These are phyloP conservation scores for Rhodotorula sp. DNA, from an alignment of 1,284 basidiomycete species.

Conservation along the genomic window DNA sequence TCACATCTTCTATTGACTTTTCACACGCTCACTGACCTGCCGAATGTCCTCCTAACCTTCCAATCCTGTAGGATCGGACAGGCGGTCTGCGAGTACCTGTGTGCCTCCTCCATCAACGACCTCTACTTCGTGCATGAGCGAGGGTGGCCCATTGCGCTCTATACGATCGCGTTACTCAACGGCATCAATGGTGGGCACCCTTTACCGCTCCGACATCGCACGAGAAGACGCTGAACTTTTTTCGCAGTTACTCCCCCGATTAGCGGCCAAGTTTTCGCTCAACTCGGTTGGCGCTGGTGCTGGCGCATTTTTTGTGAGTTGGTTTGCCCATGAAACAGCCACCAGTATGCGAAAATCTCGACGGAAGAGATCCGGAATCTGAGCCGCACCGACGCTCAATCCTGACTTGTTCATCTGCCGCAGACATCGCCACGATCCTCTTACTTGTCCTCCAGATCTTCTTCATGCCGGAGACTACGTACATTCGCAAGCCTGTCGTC, in stretches of 20 bases:
- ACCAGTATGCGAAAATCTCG: no score
- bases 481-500: neutral
- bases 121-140: constrained; percentile 26
- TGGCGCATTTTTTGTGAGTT: constrained; percentile 6
- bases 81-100: constrained; percentile 2
- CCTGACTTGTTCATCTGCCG: no score
- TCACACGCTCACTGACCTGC: no score
- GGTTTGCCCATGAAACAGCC: no score
- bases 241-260: constrained; percentile 1
- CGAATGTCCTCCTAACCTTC: no score
- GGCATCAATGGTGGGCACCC: constrained; percentile 13
- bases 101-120: constrained; percentile 4
- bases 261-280: neutral
- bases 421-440: neutral
- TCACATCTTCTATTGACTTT: no score
- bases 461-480: constrained; percentile 24
- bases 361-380: no score
- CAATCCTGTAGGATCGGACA: neutral
- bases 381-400: no score
- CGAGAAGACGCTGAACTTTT: neutral
- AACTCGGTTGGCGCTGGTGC: neutral
- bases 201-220: no score
- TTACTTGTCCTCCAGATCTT: constrained; percentile 15
- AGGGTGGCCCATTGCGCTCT: neutral
- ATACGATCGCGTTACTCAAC: constrained; percentile 15